Evolutionary conservation across 192 early-diverging fungal species (phyloP), one percentile per base, ranked within the genome.

Genomic region (Irineochytrium annulatum): DNA sequence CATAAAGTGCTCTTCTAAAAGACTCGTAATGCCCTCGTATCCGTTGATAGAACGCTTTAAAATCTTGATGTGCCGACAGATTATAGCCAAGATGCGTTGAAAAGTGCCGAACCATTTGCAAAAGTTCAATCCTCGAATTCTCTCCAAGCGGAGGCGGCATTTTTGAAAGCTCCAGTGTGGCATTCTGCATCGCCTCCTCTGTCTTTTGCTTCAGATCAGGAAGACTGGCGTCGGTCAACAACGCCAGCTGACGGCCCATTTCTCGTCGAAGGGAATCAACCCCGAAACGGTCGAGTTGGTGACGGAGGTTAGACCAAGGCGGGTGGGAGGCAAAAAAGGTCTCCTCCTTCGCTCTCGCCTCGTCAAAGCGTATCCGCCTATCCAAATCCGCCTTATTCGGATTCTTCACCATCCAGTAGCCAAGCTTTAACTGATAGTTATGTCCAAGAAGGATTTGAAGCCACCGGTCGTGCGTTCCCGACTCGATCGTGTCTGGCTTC

Each of bases 401-500:
- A 41, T 74, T 72, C 53, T 71, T 77, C 19, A 82, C 76, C 63
- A 78, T 70, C 59, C 70, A 82, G 44, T 82, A 82, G 1, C 80
- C 80, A 16, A 80, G 67, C 22, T 71, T 68, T 3, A 82, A 71
- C 24, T 49, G 28, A 52, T 79, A 77, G 14, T 68, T 54, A 35
- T 82, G 67, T 13, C 78, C 80, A 17, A 74, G 46, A 35, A 83
- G 53, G 32, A 82, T 72, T 35, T 62, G 67, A 16, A 81, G 32
- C 78, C 79, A 82, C 3, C 63, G 44, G 22, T 82, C 71, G 45
- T 80, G 73, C 3, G 73, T 78, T 14, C 69, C 82, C 3, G 59
- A 32, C 55, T 84, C 82, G 26, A 84, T 82, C 11, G 77, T 80
- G 54, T 84, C 82, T 24, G 82, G 80, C 58, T 84, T 84, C 19